These are phyloP conservation scores for Brassica carinata DNA, from an alignment of 345 rosid genomes.

Conservation along the genomic window DNA sequence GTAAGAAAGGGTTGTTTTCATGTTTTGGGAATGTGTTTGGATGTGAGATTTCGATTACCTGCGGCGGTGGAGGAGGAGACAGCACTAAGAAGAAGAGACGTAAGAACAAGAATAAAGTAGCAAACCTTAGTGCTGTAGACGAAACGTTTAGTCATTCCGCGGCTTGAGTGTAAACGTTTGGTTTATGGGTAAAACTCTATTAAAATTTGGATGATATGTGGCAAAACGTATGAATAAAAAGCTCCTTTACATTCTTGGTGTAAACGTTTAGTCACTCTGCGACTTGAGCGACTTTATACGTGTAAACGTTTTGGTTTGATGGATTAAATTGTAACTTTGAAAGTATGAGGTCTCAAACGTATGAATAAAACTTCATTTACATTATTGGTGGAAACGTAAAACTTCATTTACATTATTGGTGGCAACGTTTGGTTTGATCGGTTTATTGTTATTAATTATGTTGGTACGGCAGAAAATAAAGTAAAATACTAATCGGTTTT, in stretches of 20 bases:
- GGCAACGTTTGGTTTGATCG: background rate
- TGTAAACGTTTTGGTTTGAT: background rate
- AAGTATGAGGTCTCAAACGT: background rate
- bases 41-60: constrained; percentile 78
- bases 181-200: background rate
- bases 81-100: constrained; percentile 41
- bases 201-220: constrained; percentile 4
- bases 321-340: background rate
- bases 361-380: background rate
- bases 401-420: background rate
- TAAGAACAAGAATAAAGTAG: constrained; percentile 41
- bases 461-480: background rate
- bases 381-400: background rate
- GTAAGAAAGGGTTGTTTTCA: constrained; percentile 54
- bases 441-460: background rate
- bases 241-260: background rate
- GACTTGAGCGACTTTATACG: background rate
- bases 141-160: constrained; percentile 44
- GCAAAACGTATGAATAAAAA: constrained; percentile 8
- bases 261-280: background rate
- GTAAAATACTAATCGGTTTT: background rate
- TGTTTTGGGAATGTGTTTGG: constrained; percentile 85
- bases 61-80: constrained; percentile 58
- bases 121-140: constrained; percentile 56
- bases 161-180: constrained; percentile 10